Evolutionary conservation across 352 stramenopile genomes (phyloP).

Genomic region (Lagenidium giganteum): DNA sequence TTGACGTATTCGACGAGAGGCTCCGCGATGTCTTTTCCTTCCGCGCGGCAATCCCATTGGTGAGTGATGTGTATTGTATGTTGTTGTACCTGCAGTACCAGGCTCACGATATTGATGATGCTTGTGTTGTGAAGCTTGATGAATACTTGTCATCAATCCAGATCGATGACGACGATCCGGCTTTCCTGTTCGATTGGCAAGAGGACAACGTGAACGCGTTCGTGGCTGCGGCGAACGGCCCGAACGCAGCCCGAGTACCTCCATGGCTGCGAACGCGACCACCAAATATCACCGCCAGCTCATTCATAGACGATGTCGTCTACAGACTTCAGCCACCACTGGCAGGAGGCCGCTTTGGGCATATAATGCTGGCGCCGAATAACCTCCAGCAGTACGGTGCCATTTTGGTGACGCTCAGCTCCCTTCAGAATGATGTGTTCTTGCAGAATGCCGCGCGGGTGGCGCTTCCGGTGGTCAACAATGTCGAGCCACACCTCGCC

Average conservation of each 20-base stretch:
- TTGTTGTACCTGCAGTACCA: slow-evolving; percentile 3
- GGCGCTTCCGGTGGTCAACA: slow-evolving; percentile 23
- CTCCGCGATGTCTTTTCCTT: slow-evolving; percentile 6
- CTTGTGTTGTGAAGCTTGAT: slow-evolving; percentile 6
- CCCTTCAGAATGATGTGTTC: slow-evolving; percentile 17
- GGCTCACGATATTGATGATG: slow-evolving; percentile 4
- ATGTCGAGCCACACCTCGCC: slow-evolving; percentile 15
- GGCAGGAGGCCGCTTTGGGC: slow-evolving; percentile 12
- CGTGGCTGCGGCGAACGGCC: slow-evolving; percentile 12
- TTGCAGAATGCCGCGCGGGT: slow-evolving; percentile 17
- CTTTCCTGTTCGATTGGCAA: slow-evolving; percentile 7
- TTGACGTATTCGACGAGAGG: slow-evolving; percentile 12
- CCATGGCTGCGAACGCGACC: slow-evolving; percentile 17
- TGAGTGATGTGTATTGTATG: slow-evolving; percentile 3
- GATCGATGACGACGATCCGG: slow-evolving; percentile 3
- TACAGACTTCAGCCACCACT: slow-evolving; percentile 8
- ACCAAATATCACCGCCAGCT: slow-evolving; percentile 16
- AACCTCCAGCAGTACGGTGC: slow-evolving; percentile 11
- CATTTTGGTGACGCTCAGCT: slow-evolving; percentile 3
- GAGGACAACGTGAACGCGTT: slow-evolving; percentile 7
- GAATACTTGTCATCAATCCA: slow-evolving; percentile 8
- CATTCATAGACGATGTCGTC: slow-evolving; percentile 19
- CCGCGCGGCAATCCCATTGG: slow-evolving; percentile 4
- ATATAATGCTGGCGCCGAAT: slow-evolving; percentile 16
- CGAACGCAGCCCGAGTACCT: slow-evolving; percentile 10